Evolutionary conservation across 305 asterid genomes (phyloP), one percentile per base, ranked within the genome.

Genomic region (Rubia balearica): DNA sequence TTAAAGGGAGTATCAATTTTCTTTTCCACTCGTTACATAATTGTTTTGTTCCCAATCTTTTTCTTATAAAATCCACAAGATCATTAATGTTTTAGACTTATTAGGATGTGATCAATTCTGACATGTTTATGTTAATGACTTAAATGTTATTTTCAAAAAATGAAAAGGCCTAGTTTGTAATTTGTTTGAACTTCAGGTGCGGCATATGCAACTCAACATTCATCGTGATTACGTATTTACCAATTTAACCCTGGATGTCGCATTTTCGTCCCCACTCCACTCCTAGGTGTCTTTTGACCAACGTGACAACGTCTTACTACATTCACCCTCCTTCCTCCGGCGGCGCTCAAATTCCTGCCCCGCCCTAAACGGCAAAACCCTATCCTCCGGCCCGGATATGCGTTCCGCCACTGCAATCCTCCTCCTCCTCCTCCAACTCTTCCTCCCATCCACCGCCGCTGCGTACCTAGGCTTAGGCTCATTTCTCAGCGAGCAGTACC

Each of bases 381-480:
- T 43, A 41, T 41, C 11, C 22, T 8, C n/a, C 75, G 4, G 0
- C 59, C 41, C 67, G 71, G 65, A 69, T 56, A 75, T 75, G 78
- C 51, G 49, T 55, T 19, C 53, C 71, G 59, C 71, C 61, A 6
- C 61, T 71, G 27, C 13, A 7, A 10, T 48, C 13, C 24, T 51
- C 75, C 21, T 36, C 60, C 69, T 62, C 72, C 73, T 83, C 81
- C 78, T 80, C 81, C 55, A 45, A 72, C 74, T 76, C 76, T 73
- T 73, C 66, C 57, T 68, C 0, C 24, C 36, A 36, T 48, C 53
- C 46, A 51, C 80, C 13, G 68, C 89, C 69, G 76, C 85, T n/a
- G 89, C 90, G 42, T 79, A 86, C 78, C 24, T 72, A 70, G 97
- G 97, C 41, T 82, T 92, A 7, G 96, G 89, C 75, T 74, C 98